These are phyloP conservation scores for Calendula officinalis DNA, from an alignment of 129 eudicot genomes.

Conservation along the genomic window DNA sequence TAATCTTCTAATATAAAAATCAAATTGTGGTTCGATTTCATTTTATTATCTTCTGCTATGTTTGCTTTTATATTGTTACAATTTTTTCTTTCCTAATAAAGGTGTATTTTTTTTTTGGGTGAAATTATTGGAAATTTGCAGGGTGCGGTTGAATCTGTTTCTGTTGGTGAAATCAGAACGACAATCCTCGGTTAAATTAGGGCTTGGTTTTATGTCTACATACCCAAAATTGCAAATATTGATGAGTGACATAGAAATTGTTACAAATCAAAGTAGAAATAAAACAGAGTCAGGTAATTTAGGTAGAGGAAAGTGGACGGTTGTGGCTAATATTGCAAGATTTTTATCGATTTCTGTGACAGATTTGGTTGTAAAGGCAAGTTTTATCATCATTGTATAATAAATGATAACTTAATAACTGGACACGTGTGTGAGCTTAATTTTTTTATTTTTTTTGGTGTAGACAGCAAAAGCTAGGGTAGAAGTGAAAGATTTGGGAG, in stretches of 20 bases:
- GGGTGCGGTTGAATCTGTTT: slow-evolving; percentile 89
- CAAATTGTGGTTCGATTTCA: neutral
- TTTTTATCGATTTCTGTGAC: slow-evolving; percentile 79
- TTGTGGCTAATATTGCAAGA: slow-evolving; percentile 85
- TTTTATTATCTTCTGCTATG: neutral
- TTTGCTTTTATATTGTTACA: slow-evolving; percentile 1
- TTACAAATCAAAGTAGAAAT: slow-evolving; percentile 45
- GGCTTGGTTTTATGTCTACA: slow-evolving; percentile 83
- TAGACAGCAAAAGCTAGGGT: slow-evolving; percentile 84
- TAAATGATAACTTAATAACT: no score
- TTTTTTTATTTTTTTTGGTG: slow-evolving; percentile 23
- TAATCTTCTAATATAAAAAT: slow-evolving; percentile 5
- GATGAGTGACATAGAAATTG: slow-evolving; percentile 82
- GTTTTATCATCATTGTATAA: neutral
- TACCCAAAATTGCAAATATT: slow-evolving; percentile 87
- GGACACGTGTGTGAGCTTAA: no score
- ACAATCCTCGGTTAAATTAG: slow-evolving; percentile 88
- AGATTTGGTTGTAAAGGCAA: slow-evolving; percentile 76
- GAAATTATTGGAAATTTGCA: slow-evolving; percentile 39
- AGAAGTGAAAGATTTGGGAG: slow-evolving; percentile 81
- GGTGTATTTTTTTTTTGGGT: slow-evolving; percentile 11
- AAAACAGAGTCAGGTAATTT: slow-evolving; percentile 54
- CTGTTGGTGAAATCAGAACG: slow-evolving; percentile 92
- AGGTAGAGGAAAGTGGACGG: slow-evolving; percentile 95
- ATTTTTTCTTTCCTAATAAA: neutral